Evolutionary conservation across 768 basidiomycete genomes (phyloP).

Genomic region (Aureoboletus auriporus): DNA sequence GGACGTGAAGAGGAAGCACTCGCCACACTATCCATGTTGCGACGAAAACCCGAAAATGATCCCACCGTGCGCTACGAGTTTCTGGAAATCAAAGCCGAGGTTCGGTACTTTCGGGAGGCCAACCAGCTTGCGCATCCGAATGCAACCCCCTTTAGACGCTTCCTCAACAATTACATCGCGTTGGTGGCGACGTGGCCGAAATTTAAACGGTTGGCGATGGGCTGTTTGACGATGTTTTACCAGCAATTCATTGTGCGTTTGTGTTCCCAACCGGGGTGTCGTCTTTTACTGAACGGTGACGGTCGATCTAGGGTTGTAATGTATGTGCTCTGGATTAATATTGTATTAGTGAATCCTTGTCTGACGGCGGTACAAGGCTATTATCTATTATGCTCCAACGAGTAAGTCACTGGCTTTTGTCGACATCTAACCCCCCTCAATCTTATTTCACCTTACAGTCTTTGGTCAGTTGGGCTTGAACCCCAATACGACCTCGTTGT

Average conservation of each 20-base stretch:
- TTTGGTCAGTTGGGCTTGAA: constrained; percentile 39
- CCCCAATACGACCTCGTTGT: constrained; percentile 36
- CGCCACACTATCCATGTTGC: constrained; percentile 31
- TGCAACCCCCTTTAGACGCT: constrained; percentile 15
- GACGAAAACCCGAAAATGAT: constrained; percentile 30
- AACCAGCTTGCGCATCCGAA: constrained; percentile 16
- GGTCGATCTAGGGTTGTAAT: constrained; percentile 20
- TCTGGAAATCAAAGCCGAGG: constrained; percentile 37
- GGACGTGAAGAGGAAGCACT: constrained; percentile 35
- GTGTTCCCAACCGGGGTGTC: background rate
- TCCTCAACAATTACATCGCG: constrained; percentile 21
- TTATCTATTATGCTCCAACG: constrained; percentile 26
- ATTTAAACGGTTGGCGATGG: constrained; percentile 27
- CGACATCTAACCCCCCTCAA: background rate
- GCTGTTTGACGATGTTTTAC: constrained; percentile 30
- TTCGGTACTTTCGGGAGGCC: constrained; percentile 24
- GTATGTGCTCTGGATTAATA: constrained; percentile 16
- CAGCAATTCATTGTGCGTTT: constrained; percentile 30
- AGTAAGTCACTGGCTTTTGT: constrained; percentile 9
- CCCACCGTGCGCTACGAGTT: constrained; percentile 35
- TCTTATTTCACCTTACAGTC: constrained; percentile 27
- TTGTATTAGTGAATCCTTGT: background rate
- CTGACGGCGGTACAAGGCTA: constrained; percentile 16
- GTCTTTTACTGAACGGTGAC: background rate
- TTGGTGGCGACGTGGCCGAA: constrained; percentile 29